phyloP scores from a whole-genome alignment of 495 filamentous ascomycete genomes.

The Lasiosphaeris hirsuta region DNA sequence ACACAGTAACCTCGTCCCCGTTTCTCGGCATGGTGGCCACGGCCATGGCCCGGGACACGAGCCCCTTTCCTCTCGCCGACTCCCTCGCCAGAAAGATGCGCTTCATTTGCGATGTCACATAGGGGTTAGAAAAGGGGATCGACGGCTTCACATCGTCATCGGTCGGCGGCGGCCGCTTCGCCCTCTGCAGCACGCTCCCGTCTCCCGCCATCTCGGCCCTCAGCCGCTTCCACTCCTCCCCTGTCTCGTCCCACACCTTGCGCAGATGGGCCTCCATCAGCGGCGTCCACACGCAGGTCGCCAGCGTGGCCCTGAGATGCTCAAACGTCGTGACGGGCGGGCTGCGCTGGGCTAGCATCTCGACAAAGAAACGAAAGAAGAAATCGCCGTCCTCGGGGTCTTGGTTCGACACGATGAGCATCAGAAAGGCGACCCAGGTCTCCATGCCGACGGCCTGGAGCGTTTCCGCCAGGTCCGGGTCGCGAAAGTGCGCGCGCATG shows the following conservation, averaged over 20 bases:
- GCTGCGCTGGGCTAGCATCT: constrained; percentile 5
- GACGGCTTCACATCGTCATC: neutral
- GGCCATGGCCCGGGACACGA: no score
- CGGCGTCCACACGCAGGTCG: constrained; percentile 9
- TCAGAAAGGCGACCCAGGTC: constrained; percentile 15
- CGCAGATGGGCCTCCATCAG: constrained; percentile 9
- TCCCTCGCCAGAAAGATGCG: neutral
- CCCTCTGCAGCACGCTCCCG: neutral
- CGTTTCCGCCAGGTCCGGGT: neutral
- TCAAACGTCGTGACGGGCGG: constrained; percentile 7
- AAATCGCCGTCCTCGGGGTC: constrained; percentile 9
- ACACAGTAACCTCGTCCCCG: no score
- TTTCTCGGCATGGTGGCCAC: no score
- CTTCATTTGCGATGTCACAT: constrained; percentile 16
- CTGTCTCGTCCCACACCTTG: constrained; percentile 14
- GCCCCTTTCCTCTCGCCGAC: neutral
- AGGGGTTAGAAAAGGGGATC: constrained; percentile 15
- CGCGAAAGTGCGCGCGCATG: constrained; percentile 9
- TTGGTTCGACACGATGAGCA: constrained; percentile 13
- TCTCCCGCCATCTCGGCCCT: neutral
- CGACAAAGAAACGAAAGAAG: constrained; percentile 14
- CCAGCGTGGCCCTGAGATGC: constrained; percentile 4
- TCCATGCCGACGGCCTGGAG: constrained; percentile 13
- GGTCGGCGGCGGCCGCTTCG: neutral
- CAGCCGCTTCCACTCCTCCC: constrained; percentile 3